Percentiles rank a stretch among this genome's conserved stretches.
Conservation (phyloP, 257 asterid species). For the Mentha longifolia region DNA sequence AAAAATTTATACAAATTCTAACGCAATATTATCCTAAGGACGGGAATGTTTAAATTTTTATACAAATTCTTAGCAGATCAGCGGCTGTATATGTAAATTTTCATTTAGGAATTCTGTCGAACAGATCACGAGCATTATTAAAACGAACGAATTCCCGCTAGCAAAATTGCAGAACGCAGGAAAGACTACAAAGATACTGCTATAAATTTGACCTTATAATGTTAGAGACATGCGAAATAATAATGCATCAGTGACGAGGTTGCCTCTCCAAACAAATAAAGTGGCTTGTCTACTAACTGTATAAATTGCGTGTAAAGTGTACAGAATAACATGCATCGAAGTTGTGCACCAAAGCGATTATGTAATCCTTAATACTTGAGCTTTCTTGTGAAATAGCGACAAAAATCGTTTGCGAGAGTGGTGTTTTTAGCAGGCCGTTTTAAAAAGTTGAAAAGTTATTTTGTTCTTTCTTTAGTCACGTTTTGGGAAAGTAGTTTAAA, state of each 20-base stretch:
- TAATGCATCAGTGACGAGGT: too few species aligned
- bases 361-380: background rate
- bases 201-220: background rate
- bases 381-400: background rate
- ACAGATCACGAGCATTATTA: background rate
- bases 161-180: background rate
- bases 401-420: background rate
- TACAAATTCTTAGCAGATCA: too few species aligned
- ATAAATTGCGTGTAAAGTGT: background rate
- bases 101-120: background rate
- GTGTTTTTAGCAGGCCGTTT: background rate
- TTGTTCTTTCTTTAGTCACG: background rate
- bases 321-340: background rate
- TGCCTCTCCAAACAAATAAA: background rate
- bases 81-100: too few species aligned
- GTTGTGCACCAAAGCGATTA: background rate
- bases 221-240: too few species aligned
- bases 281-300: background rate
- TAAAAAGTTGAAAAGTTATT: too few species aligned
- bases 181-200: background rate
- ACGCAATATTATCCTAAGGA: too few species aligned
- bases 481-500: background rate
- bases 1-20: too few species aligned
- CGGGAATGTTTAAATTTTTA: too few species aligned
- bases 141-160: background rate